Base-by-base conservation (phyloP, 495 filamentous ascomycete genomes). In the Xylaria sp. region DNA sequence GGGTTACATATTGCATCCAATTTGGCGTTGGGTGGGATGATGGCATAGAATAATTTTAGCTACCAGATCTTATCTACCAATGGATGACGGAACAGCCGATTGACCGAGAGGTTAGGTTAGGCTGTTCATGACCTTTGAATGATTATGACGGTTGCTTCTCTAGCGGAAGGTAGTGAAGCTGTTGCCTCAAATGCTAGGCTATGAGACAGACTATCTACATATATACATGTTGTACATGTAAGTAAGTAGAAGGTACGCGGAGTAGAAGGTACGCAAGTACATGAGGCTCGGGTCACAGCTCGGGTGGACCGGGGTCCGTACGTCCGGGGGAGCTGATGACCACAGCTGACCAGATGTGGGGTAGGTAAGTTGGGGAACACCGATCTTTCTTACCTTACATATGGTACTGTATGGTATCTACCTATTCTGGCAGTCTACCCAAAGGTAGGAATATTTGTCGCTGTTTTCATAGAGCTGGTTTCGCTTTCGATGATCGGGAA, bases 1-100 rank as follows among this genome's bases (percentile, higher is more conserved):
- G 12, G 26, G 62, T 71, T 77, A 72, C 62, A 41, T 61, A 73
- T 63, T 70, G 73, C 71, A 73, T 73, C 68, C 72, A 70, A 73
- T 65, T 68, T 63, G 74, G 72, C 71, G 76, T 73, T 78, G 31
- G 70, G 48, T 57, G 53, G 68, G 35, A 44, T 61, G 61, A 26
- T 50, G 44, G 55, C 37, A 48, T 61, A 46, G 53, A 64, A 53
- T 24, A 43, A 26, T 40, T 29, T 59, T 50, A 61, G 69, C 57
- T 65, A 66, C 55, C 43, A 50, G 40, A 26, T 40, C 46, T 17
- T 15, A 33, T 29, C 29, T 57, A 17, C 14, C n/a, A 50, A 48
- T 31, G 26, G 31, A 17, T 15, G 21, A 50, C 19, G 31, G 41
- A 33, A 44, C 24, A 46, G 48, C 24, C 6, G n/a, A 70, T 17